Evolutionary conservation across 768 basidiomycete species (phyloP), one percentile per base, ranked within the genome.

Genomic region (Rhizopogon sp.): DNA sequence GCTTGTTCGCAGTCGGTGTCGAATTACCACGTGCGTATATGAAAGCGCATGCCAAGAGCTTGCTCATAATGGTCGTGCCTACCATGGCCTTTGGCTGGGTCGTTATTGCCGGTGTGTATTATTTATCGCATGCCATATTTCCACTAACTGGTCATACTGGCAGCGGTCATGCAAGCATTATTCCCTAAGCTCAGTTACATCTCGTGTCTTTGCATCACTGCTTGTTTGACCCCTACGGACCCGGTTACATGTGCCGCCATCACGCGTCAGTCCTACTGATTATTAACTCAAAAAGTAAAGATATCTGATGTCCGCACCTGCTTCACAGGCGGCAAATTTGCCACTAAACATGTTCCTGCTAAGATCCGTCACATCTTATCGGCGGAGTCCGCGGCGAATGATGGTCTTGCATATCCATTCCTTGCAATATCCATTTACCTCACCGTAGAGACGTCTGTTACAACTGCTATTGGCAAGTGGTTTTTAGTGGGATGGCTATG

Each of bases 351-450:
- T 62, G 89, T 92, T 4, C 88, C 88, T 4, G 58, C 72, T 5
- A 86, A 91, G 50, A 76, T 98, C 22, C 83, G 95, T 29, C 87
- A 83, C 22, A 78, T 97, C 42, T 75, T 97, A 6, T 81, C 89
- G 0, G 92, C 91, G 0, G 96, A 98, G 70, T 90, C 90, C 5
- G 97, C 95, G 0, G 87, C 91, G 6, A 99, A 99, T 69, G 97
- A 98, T 61, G 97, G 97, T 2, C 79, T 98, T 13, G 93, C 95
- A 2, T 97, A 95, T 67, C 94, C 94, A 0, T 98, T 98, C 68
- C 76, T 98, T 53, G 81, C 83, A 25, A 78, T 98, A 51, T 83
- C 95, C 3, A 77, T 98, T 9, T 98, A 96, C 67, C 76, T 98
- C 44, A 86, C 85, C 9, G 60, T 93, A 5, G 91, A 96, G 58